Conservation (phyloP, 2,329 filamentous ascomycete genomes). For the Chaetomiaceae sp. region DNA sequence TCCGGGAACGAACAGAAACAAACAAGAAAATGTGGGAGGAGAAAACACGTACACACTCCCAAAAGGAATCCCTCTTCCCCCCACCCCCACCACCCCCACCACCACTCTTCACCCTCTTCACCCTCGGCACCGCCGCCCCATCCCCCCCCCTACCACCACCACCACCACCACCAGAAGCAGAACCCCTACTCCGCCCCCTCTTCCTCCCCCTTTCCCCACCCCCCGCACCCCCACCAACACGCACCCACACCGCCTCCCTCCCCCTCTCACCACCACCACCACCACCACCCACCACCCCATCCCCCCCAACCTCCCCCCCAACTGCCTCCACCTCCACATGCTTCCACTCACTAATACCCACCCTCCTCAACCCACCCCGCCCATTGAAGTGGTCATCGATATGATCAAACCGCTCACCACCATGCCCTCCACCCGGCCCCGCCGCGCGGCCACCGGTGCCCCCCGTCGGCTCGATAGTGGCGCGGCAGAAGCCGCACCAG, state of each 20-base stretch:
- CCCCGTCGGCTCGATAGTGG: conserved; percentile 47
- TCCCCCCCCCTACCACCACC: not conserved
- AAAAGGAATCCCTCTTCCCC: not conserved
- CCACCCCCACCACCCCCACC: too few species aligned
- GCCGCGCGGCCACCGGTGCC: conserved; percentile 45
- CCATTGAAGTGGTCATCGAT: conserved; percentile 67
- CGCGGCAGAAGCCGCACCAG: conserved; percentile 81
- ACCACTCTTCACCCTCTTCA: conserved; percentile 8
- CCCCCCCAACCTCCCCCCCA: too few species aligned
- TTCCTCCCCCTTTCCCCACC: not conserved
- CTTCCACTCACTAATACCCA: conserved; percentile 52
- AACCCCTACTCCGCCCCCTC: conserved; percentile 10
- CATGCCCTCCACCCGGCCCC: too few species aligned
- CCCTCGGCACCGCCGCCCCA: not conserved
- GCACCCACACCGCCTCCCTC: not conserved
- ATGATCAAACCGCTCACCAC: conserved; percentile 55
- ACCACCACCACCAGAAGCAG: too few species aligned
- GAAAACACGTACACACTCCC: conserved; percentile 15
- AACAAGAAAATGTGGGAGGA: not conserved
- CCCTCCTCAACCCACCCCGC: conserved; percentile 35
- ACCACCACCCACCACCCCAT: not conserved
- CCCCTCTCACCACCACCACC: not conserved
- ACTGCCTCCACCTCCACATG: conserved; percentile 30
- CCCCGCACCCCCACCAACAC: too few species aligned
- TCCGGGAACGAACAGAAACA: not conserved